These are phyloP conservation scores for Aspergillus coremiiformis DNA, from an alignment of 495 filamentous ascomycete species.

Conservation along the genomic window DNA sequence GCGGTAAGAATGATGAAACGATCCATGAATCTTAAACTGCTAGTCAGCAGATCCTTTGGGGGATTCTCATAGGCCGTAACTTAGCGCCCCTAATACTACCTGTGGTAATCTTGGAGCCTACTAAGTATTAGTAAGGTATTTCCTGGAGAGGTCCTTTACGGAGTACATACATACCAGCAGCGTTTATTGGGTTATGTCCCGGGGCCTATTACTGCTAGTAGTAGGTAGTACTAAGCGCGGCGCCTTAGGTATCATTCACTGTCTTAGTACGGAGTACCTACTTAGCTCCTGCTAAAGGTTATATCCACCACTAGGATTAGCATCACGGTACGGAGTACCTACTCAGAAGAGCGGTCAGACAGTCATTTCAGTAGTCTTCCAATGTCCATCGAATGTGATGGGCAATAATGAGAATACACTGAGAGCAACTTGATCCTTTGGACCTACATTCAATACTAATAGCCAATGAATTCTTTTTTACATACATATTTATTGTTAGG, in stretches of 20 bases:
- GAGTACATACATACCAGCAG: not conserved
- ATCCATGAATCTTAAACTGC: slow-evolving; percentile 11
- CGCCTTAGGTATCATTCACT: not conserved
- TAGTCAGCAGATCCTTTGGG: slow-evolving; percentile 12
- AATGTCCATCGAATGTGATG: not conserved
- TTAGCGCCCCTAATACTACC: too few relatives aligned
- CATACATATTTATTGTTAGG: too few relatives aligned
- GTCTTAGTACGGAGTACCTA: not conserved
- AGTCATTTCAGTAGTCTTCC: too few relatives aligned
- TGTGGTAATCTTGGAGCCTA: not conserved
- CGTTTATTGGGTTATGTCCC: too few relatives aligned
- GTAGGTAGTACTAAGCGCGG: not conserved
- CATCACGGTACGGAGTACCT: not conserved
- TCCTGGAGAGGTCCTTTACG: too few relatives aligned
- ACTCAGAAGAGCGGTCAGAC: slow-evolving; percentile 13
- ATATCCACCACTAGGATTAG: not conserved
- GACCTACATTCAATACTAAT: not conserved
- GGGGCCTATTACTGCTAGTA: too few relatives aligned
- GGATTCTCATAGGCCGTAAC: not conserved
- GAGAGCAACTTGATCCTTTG: not conserved
- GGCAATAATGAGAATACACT: not conserved
- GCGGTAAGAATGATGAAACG: slow-evolving; percentile 17
- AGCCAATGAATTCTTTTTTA: too few relatives aligned
- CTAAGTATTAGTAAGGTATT: not conserved
- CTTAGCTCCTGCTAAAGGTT: not conserved